These are phyloP conservation scores for Naganishia randhawae DNA, from an alignment of 768 basidiomycete genomes.

Conservation along the genomic window DNA sequence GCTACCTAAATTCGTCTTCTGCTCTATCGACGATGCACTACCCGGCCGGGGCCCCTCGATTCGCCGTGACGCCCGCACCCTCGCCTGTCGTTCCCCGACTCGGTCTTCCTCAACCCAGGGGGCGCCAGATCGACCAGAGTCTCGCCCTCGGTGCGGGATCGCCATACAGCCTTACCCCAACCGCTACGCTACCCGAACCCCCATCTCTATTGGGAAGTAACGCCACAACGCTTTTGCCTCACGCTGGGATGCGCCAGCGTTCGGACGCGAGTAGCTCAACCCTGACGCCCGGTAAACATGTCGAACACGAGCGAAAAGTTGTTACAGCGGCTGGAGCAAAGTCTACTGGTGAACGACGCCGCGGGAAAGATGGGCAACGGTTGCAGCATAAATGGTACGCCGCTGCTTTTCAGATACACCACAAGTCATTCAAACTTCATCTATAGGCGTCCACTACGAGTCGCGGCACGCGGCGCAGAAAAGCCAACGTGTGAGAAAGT, in stretches of 20 bases:
- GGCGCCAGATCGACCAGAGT: not conserved
- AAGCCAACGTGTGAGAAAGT: no score
- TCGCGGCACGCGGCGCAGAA: no score
- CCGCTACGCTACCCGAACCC: not conserved
- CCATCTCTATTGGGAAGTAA: not conserved
- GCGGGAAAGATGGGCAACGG: not conserved
- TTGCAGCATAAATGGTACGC: not conserved
- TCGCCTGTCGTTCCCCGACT: not conserved
- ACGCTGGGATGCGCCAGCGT: not conserved
- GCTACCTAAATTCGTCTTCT: not conserved
- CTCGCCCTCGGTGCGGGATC: not conserved
- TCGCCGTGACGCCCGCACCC: not conserved
- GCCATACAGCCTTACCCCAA: slow-evolving; percentile 5
- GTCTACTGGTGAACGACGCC: not conserved
- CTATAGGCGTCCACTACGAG: not conserved
- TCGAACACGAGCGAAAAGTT: not conserved
- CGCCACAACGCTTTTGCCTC: not conserved
- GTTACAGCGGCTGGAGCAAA: not conserved
- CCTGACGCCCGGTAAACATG: not conserved
- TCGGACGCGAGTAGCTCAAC: slow-evolving; percentile 9
- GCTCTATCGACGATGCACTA: not conserved
- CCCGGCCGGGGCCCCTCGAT: not conserved
- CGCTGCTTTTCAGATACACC: not conserved
- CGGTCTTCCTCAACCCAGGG: not conserved
- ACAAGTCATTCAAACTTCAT: not conserved